Base-by-base conservation (phyloP, 2,329 filamentous ascomycete genomes). In the Phoma sp. region DNA sequence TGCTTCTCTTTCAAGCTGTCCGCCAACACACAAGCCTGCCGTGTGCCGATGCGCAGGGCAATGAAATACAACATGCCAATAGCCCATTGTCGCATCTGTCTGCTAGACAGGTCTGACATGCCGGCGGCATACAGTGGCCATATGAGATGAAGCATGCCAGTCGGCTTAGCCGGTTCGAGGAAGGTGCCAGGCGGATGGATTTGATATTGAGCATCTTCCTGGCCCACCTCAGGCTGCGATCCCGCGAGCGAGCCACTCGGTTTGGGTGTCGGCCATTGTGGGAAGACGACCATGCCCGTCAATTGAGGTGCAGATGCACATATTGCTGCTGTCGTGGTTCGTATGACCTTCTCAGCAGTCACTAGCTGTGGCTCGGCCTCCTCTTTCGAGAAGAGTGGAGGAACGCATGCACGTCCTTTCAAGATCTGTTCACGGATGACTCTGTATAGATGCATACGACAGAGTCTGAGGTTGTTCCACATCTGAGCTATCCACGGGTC, bases 401-500 rank as follows among this genome's bases (percentile, higher is more conserved):
- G 62, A 12, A 34, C 18, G 11, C 36, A 54, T 7, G 43, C 34
- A 6, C 36, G 25, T 1, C 64, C 65, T 50, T 54, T 63, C 6
- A 30, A 36, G 9, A 74, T 47, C 18, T 67, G 60, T 4, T 53
- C 37, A n/a, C 60, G 61, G 5, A 72, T 51, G 21, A 63, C 26
- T 20, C 51, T 54, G 43, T 68, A 66, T 1, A 74, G 61, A 28
- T 59, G 40, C 21, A 72, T 52, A 1, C 66, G 61, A 30, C 64
- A 60, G 2, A 55, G 49, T 3, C 67, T 53, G 20, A 72, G 60
- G 32, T 68, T 66, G 48, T 72, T 73, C 67, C 65, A 71, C 58
- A 72, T 68, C 28, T 68, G 62, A 3, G 59, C 57, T 9, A 72
- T 62, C 67, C 69, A 73, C 2, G 65, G 60, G 30, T 69, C 65